These are phyloP conservation scores for Nematodospora anomalae DNA, from an alignment of 1,139 yeast genomes.

Conservation along the genomic window DNA sequence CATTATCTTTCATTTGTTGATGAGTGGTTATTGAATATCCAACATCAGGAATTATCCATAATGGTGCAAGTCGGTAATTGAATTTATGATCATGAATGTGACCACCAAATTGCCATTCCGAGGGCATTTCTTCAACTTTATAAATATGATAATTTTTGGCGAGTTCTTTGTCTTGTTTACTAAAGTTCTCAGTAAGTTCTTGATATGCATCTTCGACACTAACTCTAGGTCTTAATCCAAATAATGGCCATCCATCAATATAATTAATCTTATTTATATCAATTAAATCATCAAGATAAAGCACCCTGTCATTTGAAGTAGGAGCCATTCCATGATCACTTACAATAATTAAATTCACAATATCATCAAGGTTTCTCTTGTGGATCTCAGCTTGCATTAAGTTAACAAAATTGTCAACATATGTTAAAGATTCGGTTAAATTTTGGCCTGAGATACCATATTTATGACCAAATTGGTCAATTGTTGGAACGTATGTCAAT, in stretches of 20 bases:
- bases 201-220: constrained; percentile 21
- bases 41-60: constrained; percentile 80
- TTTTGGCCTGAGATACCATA: constrained; percentile 66
- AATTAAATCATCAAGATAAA: constrained; percentile 68
- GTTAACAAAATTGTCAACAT: constrained; percentile 67
- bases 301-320: constrained; percentile 62
- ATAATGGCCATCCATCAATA: constrained; percentile 88
- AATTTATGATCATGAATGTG: constrained; percentile 38
- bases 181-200: constrained; percentile 24
- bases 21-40: constrained; percentile 78
- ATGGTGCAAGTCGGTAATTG: constrained; percentile 70
- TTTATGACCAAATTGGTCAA: constrained; percentile 74
- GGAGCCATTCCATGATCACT: constrained; percentile 97
- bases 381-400: constrained; percentile 48
- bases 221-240: constrained; percentile 64
- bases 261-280: constrained; percentile 56
- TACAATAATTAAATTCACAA: constrained; percentile 73
- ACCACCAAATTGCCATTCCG: constrained; percentile 68
- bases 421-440: constrained; percentile 51
- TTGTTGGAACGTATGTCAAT: constrained; percentile 77
- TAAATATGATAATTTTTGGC: constrained; percentile 41
- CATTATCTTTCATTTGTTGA: constrained; percentile 51
- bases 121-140: constrained; percentile 59
- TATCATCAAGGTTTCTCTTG: constrained; percentile 55
- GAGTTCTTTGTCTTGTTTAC: constrained; percentile 19